phyloP scores from a whole-genome alignment of 257 asterid species.

The Ballota nigra region DNA sequence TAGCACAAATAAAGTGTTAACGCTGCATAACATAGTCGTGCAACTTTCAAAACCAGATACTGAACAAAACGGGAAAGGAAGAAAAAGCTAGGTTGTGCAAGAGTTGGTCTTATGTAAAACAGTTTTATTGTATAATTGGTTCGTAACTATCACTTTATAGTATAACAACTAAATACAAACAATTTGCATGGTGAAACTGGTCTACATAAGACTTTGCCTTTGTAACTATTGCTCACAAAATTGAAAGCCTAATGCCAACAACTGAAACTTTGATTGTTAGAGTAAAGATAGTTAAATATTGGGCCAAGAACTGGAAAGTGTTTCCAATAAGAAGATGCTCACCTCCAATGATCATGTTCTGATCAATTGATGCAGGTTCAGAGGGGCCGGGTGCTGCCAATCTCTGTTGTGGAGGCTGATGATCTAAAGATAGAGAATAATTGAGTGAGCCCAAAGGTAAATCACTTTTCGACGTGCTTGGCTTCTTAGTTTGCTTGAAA shows the following conservation, averaged over 20 bases:
- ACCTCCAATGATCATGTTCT: constrained; percentile 74
- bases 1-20: constrained; percentile 12
- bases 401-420: constrained; percentile 57
- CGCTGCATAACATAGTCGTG: too few relatives aligned
- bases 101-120: too few relatives aligned
- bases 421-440: constrained; percentile 58
- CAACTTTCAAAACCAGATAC: not conserved
- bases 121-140: too few relatives aligned
- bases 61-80: not conserved
- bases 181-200: too few relatives aligned
- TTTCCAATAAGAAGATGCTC: constrained; percentile 18
- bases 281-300: not conserved
- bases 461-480: constrained; percentile 44
- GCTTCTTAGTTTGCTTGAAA: constrained; percentile 59
- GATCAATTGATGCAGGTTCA: constrained; percentile 51
- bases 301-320: not conserved
- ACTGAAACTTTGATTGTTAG: not conserved
- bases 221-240: not conserved
- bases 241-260: not conserved
- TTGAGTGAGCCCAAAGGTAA: constrained; percentile 48
- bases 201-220: too few relatives aligned
- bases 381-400: constrained; percentile 44
- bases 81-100: not conserved
- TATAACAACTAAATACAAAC: too few relatives aligned
- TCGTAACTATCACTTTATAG: too few relatives aligned